A percentile compares a stretch with the other conserved stretches of the same genome.
phyloP scores from a whole-genome alignment of 164 flowering plant species.

The Kalanchoe fedtschenkoi region DNA sequence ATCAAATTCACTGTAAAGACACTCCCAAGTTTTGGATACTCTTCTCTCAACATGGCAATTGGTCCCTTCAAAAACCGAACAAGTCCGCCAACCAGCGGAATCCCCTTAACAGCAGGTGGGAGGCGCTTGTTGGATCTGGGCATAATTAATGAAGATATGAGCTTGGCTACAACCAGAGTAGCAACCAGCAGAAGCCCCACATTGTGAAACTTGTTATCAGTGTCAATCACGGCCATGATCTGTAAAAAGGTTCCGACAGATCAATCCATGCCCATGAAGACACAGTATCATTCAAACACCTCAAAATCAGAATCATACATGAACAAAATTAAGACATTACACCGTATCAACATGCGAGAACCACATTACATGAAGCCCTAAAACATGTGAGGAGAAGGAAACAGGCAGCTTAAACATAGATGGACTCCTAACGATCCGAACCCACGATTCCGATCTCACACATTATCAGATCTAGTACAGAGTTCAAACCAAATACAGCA shows the following conservation, averaged over 20 bases:
- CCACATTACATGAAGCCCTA: neutral
- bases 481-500: too few relatives aligned
- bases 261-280: neutral
- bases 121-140: slow-evolving; percentile 53
- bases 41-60: slow-evolving; percentile 67
- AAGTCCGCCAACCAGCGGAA: slow-evolving; percentile 70
- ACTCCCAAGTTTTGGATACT: slow-evolving; percentile 88
- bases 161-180: slow-evolving; percentile 61
- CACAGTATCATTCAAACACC: neutral
- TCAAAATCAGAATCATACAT: neutral
- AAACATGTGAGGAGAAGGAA: neutral
- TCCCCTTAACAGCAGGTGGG: slow-evolving; percentile 61
- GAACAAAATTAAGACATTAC: neutral
- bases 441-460: too few relatives aligned
- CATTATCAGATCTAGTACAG: too few relatives aligned
- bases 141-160: slow-evolving; percentile 38
- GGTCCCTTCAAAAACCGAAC: slow-evolving; percentile 83
- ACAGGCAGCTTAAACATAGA: too few relatives aligned
- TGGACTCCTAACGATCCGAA: too few relatives aligned
- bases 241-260: neutral
- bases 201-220: slow-evolving; percentile 39
- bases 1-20: slow-evolving; percentile 66
- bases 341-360: neutral
- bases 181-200: slow-evolving; percentile 49
- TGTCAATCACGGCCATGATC: slow-evolving; percentile 19